These are phyloP conservation scores for Amanita fuliginea DNA, from an alignment of 768 basidiomycete species.

Conservation along the genomic window DNA sequence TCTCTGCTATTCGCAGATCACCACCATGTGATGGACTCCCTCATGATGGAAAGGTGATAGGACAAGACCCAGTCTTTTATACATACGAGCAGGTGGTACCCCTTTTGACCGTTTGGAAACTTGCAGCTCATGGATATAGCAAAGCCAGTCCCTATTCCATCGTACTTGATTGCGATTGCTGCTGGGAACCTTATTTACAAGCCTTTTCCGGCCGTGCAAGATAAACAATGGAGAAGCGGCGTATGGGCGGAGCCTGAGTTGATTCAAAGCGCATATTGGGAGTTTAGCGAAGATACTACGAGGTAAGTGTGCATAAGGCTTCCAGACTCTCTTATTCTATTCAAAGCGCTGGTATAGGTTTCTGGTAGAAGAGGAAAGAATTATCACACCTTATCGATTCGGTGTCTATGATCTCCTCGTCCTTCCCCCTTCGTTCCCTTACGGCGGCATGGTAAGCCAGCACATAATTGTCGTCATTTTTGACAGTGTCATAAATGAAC, in stretches of 20 bases:
- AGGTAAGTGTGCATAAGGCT: conserved; percentile 28
- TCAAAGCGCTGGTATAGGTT: conserved; percentile 35
- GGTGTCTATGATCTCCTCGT: conserved; percentile 86
- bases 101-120: neutral
- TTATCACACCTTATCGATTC: conserved; percentile 70
- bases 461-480: neutral
- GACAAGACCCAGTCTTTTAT: conserved; percentile 65
- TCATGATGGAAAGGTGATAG: conserved; percentile 66
- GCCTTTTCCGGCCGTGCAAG: conserved; percentile 45
- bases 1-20: conserved; percentile 73
- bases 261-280: conserved; percentile 70
- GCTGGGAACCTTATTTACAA: conserved; percentile 73
- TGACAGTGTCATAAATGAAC: neutral
- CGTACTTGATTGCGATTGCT: conserved; percentile 90
- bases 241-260: conserved; percentile 88
- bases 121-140: neutral
- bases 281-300: conserved; percentile 82
- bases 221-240: conserved; percentile 70
- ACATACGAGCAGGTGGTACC: conserved; percentile 57
- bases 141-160: conserved; percentile 77
- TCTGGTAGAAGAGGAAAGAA: conserved; percentile 62
- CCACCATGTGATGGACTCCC: conserved; percentile 61
- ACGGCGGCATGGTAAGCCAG: conserved; percentile 69
- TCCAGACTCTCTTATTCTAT: conserved; percentile 2
- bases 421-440: conserved; percentile 87